Evolutionary conservation across 2,329 filamentous ascomycete species (phyloP), one percentile per base, ranked within the genome.

Genomic region (Aureobasidium sp.): DNA sequence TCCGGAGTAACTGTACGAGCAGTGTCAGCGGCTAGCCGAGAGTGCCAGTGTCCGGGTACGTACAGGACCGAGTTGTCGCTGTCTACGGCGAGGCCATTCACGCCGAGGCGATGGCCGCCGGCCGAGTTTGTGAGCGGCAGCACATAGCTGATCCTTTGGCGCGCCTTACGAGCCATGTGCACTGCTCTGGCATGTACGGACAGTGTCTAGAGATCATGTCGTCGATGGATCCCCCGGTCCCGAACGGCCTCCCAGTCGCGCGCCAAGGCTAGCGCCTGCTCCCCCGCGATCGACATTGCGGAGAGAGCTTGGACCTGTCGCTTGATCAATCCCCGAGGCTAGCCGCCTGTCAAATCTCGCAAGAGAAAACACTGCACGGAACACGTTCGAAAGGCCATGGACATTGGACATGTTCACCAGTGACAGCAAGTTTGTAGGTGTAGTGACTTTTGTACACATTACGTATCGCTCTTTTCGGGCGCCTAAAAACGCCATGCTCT

Each of bases 41-140:
- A 9, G 3, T 4, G 45, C 57, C 34, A 41, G 11, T 58, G 53
- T 53, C 3, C 15, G 60, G 52, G 54, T 36, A 60, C 88, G 81
- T 81, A 97, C 91, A 99, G 82, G 64, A 96, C 91, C 61, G 88
- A 89, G 74, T 89, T 89, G 67, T 87, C 82, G 64, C 82, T 80
- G 76, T 97, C 94, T 66, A 97, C 87, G 58, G 91, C 91, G 64
- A 99, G 84, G 65, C 93, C 92, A 80, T 97, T 97, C 68, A 99
- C 91, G 66, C 94, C 94, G 62, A 97, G 85, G 69, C 92, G 83
- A 79, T 99, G 94, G 62, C 93, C 93, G 67, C 90, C 91, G 21
- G 86, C 83, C 63, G 85, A 86, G 74, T 88, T 86, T 65, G 86
- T 85, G 69, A 89, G 84, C 70, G 87, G 87, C 67, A 90, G 82